Conservation (phyloP, 2,329 filamentous ascomycete genomes). For the Chaetomiaceae sp. region DNA sequence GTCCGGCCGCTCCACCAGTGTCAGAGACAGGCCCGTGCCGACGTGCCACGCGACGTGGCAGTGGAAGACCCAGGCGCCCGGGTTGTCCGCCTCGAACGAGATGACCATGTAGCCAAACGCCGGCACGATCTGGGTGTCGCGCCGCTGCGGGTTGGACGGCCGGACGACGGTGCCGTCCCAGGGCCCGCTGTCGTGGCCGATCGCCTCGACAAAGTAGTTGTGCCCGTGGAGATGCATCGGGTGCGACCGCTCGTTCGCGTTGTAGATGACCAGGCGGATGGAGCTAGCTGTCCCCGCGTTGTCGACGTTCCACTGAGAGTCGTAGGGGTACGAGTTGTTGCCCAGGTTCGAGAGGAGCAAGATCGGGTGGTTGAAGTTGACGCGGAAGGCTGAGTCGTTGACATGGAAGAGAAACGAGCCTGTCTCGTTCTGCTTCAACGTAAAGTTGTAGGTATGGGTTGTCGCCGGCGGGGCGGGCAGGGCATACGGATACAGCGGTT, state of each 20-base stretch:
- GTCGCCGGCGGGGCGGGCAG: neutral
- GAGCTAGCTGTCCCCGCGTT: neutral
- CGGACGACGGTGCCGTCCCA: neutral
- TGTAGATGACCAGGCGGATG: neutral
- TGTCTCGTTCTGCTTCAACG: neutral
- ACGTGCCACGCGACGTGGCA: neutral
- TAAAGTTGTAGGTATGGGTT: neutral
- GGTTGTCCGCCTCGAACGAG: neutral
- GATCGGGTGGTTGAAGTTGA: constrained; percentile 1
- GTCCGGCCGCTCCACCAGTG: neutral
- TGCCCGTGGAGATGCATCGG: constrained; percentile 1
- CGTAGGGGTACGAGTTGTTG: neutral
- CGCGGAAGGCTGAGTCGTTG: neutral
- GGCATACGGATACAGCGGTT: neutral
- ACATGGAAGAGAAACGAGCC: neutral
- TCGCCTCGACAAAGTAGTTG: neutral
- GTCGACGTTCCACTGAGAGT: neutral
- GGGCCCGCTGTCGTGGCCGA: neutral
- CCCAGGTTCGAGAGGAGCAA: neutral
- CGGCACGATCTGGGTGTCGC: neutral
- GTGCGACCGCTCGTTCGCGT: neutral
- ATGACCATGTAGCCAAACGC: neutral
- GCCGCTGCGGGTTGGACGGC: neutral
- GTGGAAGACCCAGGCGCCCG: neutral
- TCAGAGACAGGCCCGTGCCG: neutral